Conservation (phyloP, 352 stramenopile species). For the Hyaloperonospora arabidopsidis region DNA sequence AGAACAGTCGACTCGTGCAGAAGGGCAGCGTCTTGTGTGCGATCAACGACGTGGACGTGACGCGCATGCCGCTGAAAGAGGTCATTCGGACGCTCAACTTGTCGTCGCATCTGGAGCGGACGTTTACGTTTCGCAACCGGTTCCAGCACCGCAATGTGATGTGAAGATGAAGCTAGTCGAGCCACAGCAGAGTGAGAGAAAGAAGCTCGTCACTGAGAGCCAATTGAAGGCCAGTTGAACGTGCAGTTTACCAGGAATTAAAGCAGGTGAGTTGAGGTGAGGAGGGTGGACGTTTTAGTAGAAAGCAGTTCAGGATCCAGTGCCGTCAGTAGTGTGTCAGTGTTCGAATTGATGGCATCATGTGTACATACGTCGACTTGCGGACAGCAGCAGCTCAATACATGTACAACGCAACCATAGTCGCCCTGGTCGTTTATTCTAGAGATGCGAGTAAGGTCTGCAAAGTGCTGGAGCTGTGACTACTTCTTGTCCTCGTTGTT, state of each 20-base stretch:
- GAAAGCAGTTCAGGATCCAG: too few relatives aligned
- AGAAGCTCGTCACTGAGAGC: slow-evolving; percentile 4
- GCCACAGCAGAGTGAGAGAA: background rate
- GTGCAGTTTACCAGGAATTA: slow-evolving; percentile 25
- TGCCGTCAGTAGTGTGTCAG: too few relatives aligned
- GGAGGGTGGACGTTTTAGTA: slow-evolving; percentile 3
- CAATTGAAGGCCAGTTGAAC: slow-evolving; percentile 15
- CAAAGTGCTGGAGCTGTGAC: slow-evolving; percentile 9
- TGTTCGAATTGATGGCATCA: slow-evolving; percentile 13
- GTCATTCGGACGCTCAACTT: slow-evolving; percentile 66
- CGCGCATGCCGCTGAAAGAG: slow-evolving; percentile 52
- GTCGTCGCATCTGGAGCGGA: slow-evolving; percentile 58
- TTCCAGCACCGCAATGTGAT: slow-evolving; percentile 28
- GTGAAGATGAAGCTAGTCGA: slow-evolving; percentile 16
- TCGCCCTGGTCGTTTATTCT: slow-evolving; percentile 22
- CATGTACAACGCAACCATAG: slow-evolving; percentile 21
- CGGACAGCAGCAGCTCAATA: slow-evolving; percentile 21
- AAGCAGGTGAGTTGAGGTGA: slow-evolving; percentile 4
- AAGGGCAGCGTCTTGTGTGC: slow-evolving; percentile 61
- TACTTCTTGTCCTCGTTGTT: slow-evolving; percentile 22
- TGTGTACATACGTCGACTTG: slow-evolving; percentile 18
- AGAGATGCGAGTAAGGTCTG: slow-evolving; percentile 18
- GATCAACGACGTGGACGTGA: slow-evolving; percentile 78
- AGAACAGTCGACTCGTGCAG: slow-evolving; percentile 59
- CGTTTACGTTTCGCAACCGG: slow-evolving; percentile 66